Evolutionary conservation across 163 green algal genomes (phyloP).

Genomic region (Scenedesmus sp.): DNA sequence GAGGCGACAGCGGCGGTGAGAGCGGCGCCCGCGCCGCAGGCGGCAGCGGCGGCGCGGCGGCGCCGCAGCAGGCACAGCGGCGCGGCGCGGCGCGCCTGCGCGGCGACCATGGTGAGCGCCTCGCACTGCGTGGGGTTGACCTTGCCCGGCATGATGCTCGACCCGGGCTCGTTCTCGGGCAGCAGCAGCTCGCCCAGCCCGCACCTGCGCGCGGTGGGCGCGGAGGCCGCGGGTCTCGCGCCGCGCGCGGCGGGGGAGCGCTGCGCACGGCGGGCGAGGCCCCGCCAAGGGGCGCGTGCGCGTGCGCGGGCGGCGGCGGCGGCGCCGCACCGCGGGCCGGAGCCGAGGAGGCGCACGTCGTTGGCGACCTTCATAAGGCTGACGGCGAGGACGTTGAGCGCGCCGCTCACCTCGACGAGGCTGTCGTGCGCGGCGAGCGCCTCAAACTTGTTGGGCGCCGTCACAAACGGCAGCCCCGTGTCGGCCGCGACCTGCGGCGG

Average conservation of each 20-base stretch:
- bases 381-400: conserved; percentile 88
- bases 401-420: conserved; percentile 84
- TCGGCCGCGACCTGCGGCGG: conserved; percentile 68
- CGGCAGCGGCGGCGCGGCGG: not conserved
- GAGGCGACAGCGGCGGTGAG: not conserved
- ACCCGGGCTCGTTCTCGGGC: conserved; percentile 96
- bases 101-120: conserved; percentile 95
- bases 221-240: no score
- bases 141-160: conserved; percentile 98
- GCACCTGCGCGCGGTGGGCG: conserved; percentile 55
- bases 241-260: no score
- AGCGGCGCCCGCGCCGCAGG: not conserved
- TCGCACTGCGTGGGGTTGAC: conserved; percentile 99
- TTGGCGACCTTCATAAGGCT: conserved; percentile 90
- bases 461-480: conserved; percentile 91
- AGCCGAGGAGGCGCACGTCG: conserved; percentile 85
- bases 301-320: no score
- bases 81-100: conserved; percentile 63
- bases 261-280: no score
- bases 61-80: not conserved
- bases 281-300: no score
- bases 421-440: conserved; percentile 93
- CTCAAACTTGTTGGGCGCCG: conserved; percentile 98
- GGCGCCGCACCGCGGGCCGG: conserved; percentile 73
- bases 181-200: conserved; percentile 92